phyloP scores from a whole-genome alignment of 495 filamentous ascomycete genomes.

The Neurospora sp. region DNA sequence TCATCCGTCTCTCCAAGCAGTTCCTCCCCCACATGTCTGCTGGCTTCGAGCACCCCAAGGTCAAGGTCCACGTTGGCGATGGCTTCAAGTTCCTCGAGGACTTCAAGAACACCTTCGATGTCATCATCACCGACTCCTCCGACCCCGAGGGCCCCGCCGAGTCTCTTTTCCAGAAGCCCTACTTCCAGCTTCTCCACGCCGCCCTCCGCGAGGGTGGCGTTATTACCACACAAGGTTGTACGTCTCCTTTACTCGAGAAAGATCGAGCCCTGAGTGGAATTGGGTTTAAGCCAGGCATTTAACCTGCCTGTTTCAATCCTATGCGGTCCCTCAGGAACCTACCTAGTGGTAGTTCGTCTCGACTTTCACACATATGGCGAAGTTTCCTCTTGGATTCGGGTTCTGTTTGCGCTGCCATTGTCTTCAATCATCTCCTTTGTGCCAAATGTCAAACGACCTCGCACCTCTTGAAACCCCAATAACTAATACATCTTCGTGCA shows the following conservation, averaged over 20 bases:
- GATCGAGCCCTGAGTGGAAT: conserved; percentile 21
- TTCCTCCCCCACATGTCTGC: conserved; percentile 92
- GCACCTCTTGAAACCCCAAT: background rate
- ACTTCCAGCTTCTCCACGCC: conserved; percentile 84
- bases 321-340: conserved; percentile 17
- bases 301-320: conserved; percentile 14
- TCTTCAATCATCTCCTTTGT: conserved; percentile 3
- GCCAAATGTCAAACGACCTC: conserved; percentile 1
- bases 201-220: conserved; percentile 93
- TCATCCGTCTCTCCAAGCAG: conserved; percentile 97
- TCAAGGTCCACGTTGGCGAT: conserved; percentile 84
- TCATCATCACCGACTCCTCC: conserved; percentile 98
- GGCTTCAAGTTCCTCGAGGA: conserved; percentile 95
- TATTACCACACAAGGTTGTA: conserved; percentile 99
- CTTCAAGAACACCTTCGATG: conserved; percentile 90
- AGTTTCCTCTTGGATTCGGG: background rate
- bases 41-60: conserved; percentile 86
- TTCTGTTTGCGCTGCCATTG: background rate
- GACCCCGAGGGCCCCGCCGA: conserved; percentile 96
- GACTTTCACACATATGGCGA: conserved; percentile 10
- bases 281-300: conserved; percentile 16
- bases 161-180: conserved; percentile 94
- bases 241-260: conserved; percentile 54
- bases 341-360: conserved; percentile 24
- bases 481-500: conserved; percentile 18